phyloP scores from a whole-genome alignment of 495 filamentous ascomycete genomes.

The Penicillium soppii region DNA sequence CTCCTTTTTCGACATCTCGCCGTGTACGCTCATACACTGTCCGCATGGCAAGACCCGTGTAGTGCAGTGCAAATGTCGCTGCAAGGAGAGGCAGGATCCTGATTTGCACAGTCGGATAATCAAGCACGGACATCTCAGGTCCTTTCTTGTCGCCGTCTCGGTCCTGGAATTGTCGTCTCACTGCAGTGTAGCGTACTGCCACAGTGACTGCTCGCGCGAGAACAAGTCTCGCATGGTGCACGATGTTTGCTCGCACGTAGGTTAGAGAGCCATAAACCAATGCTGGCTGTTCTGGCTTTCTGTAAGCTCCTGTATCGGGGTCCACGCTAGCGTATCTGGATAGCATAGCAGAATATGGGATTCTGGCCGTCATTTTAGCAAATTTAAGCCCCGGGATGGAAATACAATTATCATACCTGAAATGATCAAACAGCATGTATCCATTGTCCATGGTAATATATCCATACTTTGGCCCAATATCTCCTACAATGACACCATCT shows the following conservation, averaged over 20 bases:
- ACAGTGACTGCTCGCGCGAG: conserved; percentile 49
- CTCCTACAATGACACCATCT: conserved; percentile 44
- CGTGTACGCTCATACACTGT: conserved; percentile 35
- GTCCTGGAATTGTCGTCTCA: conserved; percentile 46
- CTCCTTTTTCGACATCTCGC: conserved; percentile 37
- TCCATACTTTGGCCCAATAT: conserved; percentile 50
- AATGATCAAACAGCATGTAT: conserved; percentile 50
- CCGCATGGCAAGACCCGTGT: conserved; percentile 46
- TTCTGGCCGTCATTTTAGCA: conserved; percentile 9
- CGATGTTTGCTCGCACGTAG: conserved; percentile 43
- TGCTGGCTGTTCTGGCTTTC: conserved; percentile 38
- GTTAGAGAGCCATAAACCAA: conserved; percentile 49
- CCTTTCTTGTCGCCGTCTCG: conserved; percentile 35
- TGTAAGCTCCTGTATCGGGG: conserved; percentile 38
- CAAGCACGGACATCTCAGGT: conserved; percentile 44
- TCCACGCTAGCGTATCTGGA: conserved; percentile 44
- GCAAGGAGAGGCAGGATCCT: conserved; percentile 48
- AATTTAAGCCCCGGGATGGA: background rate
- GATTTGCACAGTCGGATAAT: conserved; percentile 51
- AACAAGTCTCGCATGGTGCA: conserved; percentile 46
- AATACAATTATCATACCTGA: conserved; percentile 15
- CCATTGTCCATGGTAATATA: conserved; percentile 51
- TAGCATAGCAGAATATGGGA: conserved; percentile 48
- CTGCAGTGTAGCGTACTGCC: conserved; percentile 42
- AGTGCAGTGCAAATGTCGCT: conserved; percentile 50